Percentiles rank a stretch among this genome's conserved stretches.
Evolutionary conservation across 1,284 basidiomycete genomes (phyloP).

Genomic region (Salmacisia buchloeana): DNA sequence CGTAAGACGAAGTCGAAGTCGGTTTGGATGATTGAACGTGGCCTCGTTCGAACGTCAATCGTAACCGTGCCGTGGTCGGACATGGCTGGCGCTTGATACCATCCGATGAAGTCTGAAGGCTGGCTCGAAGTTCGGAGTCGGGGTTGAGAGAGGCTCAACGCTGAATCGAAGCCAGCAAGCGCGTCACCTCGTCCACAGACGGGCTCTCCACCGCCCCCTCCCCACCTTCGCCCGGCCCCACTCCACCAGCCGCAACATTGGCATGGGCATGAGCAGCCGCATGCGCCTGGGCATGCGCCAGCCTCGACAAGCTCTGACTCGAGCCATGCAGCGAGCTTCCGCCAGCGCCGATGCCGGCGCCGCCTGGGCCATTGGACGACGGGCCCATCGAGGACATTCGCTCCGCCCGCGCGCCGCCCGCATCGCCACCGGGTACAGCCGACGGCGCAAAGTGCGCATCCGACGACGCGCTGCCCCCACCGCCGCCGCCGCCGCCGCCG

Average conservation of each 20-base stretch:
- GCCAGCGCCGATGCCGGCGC: not conserved
- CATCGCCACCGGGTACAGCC: too few relatives aligned
- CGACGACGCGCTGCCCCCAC: not conserved
- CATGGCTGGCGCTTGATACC: too few relatives aligned
- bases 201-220: slow-evolving; percentile 22
- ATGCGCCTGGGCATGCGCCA: slow-evolving; percentile 7
- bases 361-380: not conserved
- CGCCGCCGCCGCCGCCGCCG: not conserved
- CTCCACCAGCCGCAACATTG: slow-evolving; percentile 22
- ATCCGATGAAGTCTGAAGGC: not conserved
- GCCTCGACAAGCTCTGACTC: slow-evolving; percentile 2
- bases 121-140: not conserved
- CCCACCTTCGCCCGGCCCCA: slow-evolving; percentile 21
- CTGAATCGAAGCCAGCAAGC: slow-evolving; percentile 22
- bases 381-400: not conserved
- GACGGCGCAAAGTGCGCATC: not conserved
- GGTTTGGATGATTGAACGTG: too few relatives aligned
- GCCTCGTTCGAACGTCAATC: too few relatives aligned
- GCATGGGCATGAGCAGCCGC: slow-evolving; percentile 12
- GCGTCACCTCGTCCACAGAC: slow-evolving; percentile 46
- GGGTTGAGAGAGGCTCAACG: not conserved
- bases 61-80: too few relatives aligned
- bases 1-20: too few relatives aligned
- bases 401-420: not conserved
- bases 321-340: slow-evolving; percentile 1